phyloP scores from a whole-genome alignment of 2,329 filamentous ascomycete genomes.

The Pseudogymnoascus sp. region DNA sequence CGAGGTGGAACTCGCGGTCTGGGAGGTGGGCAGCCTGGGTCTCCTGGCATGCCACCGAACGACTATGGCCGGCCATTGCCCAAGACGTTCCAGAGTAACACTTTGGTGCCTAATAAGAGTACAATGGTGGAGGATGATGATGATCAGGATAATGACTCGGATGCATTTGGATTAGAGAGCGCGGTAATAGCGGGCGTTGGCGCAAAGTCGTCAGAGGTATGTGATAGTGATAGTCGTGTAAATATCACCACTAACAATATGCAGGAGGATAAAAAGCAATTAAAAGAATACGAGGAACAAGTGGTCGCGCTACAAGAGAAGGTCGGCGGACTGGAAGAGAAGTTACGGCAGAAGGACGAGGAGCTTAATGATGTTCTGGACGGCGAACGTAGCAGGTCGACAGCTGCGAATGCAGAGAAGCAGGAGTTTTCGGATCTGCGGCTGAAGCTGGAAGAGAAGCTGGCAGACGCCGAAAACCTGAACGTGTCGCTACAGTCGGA shows the following conservation, averaged over 20 bases:
- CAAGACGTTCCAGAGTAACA: constrained; percentile 90
- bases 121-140: constrained; percentile 96
- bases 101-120: constrained; percentile 94
- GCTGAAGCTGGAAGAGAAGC: constrained; percentile 59
- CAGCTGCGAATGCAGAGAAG: constrained; percentile 51
- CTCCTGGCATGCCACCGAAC: constrained; percentile 48
- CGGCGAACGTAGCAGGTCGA: constrained; percentile 45
- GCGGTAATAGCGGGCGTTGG: constrained; percentile 28
- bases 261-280: constrained; percentile 58
- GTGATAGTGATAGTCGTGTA: constrained; percentile 12
- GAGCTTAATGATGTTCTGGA: constrained; percentile 54
- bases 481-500: constrained; percentile 74
- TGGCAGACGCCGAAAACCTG: constrained; percentile 65
- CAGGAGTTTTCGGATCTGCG: constrained; percentile 62
- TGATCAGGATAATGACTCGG: constrained; percentile 66
- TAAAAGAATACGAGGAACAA: constrained; percentile 74
- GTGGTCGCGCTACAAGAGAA: constrained; percentile 67
- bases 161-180: constrained; percentile 52
- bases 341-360: constrained; percentile 62
- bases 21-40: constrained; percentile 40
- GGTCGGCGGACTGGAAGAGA: constrained; percentile 60
- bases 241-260: constrained; percentile 16
- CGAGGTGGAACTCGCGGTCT: constrained; percentile 31
- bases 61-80: constrained; percentile 69
- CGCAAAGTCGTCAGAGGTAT: constrained; percentile 35